phyloP scores from a whole-genome alignment of 352 stramenopile genomes.

The Globisporangium recalcitrans region DNA sequence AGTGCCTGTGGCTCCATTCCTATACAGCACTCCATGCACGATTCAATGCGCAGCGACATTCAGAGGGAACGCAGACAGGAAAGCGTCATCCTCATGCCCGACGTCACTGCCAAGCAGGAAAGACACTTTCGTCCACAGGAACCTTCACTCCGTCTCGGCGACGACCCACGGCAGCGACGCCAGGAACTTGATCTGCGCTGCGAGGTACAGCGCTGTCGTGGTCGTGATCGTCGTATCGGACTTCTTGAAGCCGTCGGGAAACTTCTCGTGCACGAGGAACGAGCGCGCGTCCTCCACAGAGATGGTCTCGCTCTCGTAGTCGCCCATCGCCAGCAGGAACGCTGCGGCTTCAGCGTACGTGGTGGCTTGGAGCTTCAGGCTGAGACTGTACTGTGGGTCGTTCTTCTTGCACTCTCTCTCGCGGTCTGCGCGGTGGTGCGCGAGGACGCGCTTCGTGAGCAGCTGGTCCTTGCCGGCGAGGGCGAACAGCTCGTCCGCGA shows the following conservation, averaged over 20 bases:
- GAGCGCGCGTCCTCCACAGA: conserved; percentile 33
- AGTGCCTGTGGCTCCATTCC: not conserved
- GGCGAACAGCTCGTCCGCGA: conserved; percentile 34
- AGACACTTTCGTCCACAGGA: not conserved
- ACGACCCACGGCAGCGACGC: conserved; percentile 12
- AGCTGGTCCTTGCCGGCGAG: conserved; percentile 19
- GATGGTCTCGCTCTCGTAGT: conserved; percentile 30
- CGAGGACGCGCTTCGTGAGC: conserved; percentile 35
- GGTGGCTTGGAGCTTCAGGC: conserved; percentile 25
- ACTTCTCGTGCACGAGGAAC: conserved; percentile 47
- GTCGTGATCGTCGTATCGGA: conserved; percentile 32
- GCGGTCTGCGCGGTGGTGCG: conserved; percentile 41
- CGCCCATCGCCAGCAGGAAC: conserved; percentile 44
- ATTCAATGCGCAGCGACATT: not conserved
- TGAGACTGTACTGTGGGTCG: conserved; percentile 42
- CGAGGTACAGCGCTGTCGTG: conserved; percentile 25
- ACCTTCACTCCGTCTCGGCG: conserved; percentile 3
- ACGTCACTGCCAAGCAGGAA: conserved; percentile 2
- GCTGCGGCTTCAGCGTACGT: conserved; percentile 46
- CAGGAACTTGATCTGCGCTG: conserved; percentile 39
- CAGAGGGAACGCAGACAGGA: conserved; percentile 5
- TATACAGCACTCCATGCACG: not conserved
- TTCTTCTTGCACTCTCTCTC: conserved; percentile 32
- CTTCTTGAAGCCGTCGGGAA: conserved; percentile 37
- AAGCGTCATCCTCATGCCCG: conserved; percentile 1